Base-by-base conservation (phyloP, 2,329 filamentous ascomycete species). In the Aspergillus texensis region DNA sequence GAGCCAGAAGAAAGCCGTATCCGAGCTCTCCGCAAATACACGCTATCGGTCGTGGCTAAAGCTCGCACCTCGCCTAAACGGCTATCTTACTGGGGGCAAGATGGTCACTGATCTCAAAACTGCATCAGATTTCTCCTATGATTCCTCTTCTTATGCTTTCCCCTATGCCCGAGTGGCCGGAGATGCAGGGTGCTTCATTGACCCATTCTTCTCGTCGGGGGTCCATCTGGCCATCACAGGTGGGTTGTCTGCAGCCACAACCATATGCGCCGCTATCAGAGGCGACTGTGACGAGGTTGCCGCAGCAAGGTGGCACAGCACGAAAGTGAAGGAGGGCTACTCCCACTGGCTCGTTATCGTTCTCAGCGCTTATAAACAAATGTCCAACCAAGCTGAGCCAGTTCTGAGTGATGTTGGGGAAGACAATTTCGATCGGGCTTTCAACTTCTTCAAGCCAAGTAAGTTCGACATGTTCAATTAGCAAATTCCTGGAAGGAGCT, bases 111-210 rank as follows among this genome's bases (percentile, higher is more conserved):
- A 78, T 0, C 62, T 83, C 63, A 80, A 79, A 62, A 70, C 74
- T 0, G 82, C 81, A 1, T 81, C 81, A 0, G 82, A 84, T 69
- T 84, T 73, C 72, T 84, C 82, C 0, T 84, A 85, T 67, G 80
- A 72, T 53, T 77, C 83, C 4, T 75, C 78, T 0, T 62, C 70
- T 0, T 85, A 85, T 65, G 77, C 80, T 1, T 60, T 70, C n/a
- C 76, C 77, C 1, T 63, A 78, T 59, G 67, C 75, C 4, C 81
- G 82, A 21, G 75, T 84, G 12, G 76, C 71, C 6, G 82, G 82
- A 1, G 82, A 85, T 62, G 82, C 82, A 0, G 82, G 80, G 1
- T 80, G 77, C 65, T 85, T 85, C 65, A 82, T 84, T 62, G 82
- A 84, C 62, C 81, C 82, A 0, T 79, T 77, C 62, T 85, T 84